Evolutionary conservation across 805 yeast genomes (phyloP), one percentile per base, ranked within the genome.

Genomic region (Dipodascus albidus): DNA sequence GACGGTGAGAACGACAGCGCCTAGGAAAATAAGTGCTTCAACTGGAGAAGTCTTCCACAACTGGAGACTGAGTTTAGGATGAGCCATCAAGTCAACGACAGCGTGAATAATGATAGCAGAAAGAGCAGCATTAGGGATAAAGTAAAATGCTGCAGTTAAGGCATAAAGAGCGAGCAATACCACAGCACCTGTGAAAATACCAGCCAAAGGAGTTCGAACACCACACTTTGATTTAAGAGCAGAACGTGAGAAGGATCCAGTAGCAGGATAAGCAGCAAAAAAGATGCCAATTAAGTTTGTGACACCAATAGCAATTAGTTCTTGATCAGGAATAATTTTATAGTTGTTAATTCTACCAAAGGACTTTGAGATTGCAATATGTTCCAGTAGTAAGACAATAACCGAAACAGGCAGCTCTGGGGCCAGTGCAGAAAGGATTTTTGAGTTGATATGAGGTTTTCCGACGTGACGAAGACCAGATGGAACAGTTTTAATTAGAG

Each of bases 221-320:
- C 96, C 95, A 77, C 96, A 90, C 70, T 90, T 90, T 51, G 95
- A 83, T 71, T 91, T 90, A 62, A 90, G 76, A 4, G 97, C 97
- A 48, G 96, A 85, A 74, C 97, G 83, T 19, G 95, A 86, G 69
- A 90, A 90, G 1, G 97, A 90, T 49, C 97, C 97, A 2, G 97
- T 90, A 4, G 96, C 89, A 6, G 97, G 97, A 67, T 90, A 90
- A 4, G 97, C 96, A 63, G 80, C 77, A 78, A 90, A 90, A 65
- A 89, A 87, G 20, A 96, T 87, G 60, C 96, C 96, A 60, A 90
- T 75, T 67, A 90, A 75, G 70, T 90, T 90, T 52, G 93, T 84
- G 49, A 85, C 86, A 63, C 97, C 97, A 68, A 90, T 90, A 47
- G 97, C 96, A 64, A 90, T 78, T 53, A 90, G 77, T 69, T 90